A percentile compares a stretch with the other conserved stretches of the same genome.
These are phyloP conservation scores for Yamadazyma siamensis DNA, from an alignment of 1,139 yeast species.

Conservation along the genomic window DNA sequence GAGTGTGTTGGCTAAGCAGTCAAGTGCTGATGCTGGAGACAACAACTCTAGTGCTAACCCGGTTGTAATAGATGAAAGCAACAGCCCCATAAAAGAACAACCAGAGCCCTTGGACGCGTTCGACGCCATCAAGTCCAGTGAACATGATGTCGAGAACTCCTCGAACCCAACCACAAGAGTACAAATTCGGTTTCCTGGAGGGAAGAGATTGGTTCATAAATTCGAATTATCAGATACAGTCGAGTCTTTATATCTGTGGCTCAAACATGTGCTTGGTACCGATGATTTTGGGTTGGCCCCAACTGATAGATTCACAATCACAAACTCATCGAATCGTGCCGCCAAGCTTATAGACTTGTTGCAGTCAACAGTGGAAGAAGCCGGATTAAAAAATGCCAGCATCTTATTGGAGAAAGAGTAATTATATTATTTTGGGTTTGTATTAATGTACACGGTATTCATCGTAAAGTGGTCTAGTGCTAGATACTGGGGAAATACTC, in stretches of 20 bases:
- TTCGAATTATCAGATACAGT: slow-evolving; percentile 60
- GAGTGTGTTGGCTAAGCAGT: slow-evolving; percentile 35
- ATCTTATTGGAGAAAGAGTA: slow-evolving; percentile 60
- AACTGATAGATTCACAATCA: slow-evolving; percentile 41
- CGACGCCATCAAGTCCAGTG: slow-evolving; percentile 43
- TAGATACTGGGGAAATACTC: too few relatives aligned
- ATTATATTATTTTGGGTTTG: slow-evolving; percentile 1
- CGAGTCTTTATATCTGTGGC: slow-evolving; percentile 30
- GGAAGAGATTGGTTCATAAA: slow-evolving; percentile 75
- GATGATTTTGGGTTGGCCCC: slow-evolving; percentile 50
- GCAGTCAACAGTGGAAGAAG: slow-evolving; percentile 61
- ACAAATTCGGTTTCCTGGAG: slow-evolving; percentile 85
- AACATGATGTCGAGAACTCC: slow-evolving; percentile 54
- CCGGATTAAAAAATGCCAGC: slow-evolving; percentile 80
- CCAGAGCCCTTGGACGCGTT: slow-evolving; percentile 25
- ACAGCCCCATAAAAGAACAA: slow-evolving; percentile 7
- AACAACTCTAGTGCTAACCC: slow-evolving; percentile 18
- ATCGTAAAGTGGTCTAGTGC: too few relatives aligned
- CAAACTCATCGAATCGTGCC: slow-evolving; percentile 64
- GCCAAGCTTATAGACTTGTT: slow-evolving; percentile 61
- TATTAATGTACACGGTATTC: background rate
- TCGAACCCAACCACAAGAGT: slow-evolving; percentile 66
- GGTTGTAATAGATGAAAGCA: slow-evolving; percentile 20
- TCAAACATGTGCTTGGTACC: slow-evolving; percentile 52
- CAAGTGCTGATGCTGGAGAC: slow-evolving; percentile 20